Percentiles rank a stretch among this genome's conserved stretches.
These are phyloP conservation scores for Neodidymelliopsis sp. DNA, from an alignment of 2,329 filamentous ascomycete genomes.

Conservation along the genomic window DNA sequence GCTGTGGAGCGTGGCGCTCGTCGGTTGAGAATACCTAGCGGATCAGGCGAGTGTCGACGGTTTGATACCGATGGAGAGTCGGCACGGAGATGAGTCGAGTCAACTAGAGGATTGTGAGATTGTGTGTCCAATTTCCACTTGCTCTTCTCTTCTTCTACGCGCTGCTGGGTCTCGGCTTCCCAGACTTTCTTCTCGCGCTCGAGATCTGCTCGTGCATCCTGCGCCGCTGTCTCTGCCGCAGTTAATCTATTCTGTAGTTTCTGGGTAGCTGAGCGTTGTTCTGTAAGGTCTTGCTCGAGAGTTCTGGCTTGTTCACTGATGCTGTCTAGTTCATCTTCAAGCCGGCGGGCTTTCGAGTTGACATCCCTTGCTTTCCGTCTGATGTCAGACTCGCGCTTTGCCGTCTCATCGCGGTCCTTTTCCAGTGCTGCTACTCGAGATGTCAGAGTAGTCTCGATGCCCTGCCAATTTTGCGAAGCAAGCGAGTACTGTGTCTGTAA, in stretches of 20 bases:
- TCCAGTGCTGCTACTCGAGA: slow-evolving; percentile 80
- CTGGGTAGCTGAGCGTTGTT: slow-evolving; percentile 66
- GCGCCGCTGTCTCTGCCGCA: slow-evolving; percentile 68
- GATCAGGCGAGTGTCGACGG: slow-evolving; percentile 52
- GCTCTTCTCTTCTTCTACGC: slow-evolving; percentile 69
- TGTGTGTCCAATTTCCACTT: slow-evolving; percentile 63
- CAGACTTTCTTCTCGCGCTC: slow-evolving; percentile 66
- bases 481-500: slow-evolving; percentile 94
- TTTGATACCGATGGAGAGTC: slow-evolving; percentile 49
- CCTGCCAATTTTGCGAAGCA: slow-evolving; percentile 97
- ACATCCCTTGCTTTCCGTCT: slow-evolving; percentile 88
- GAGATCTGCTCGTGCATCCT: slow-evolving; percentile 64
- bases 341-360: slow-evolving; percentile 70
- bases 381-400: slow-evolving; percentile 83
- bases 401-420: slow-evolving; percentile 87
- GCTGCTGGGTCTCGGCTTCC: slow-evolving; percentile 65
- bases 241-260: slow-evolving; percentile 70
- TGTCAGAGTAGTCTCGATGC: slow-evolving; percentile 86
- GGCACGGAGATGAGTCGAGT: slow-evolving; percentile 42
- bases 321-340: slow-evolving; percentile 85
- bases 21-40: slow-evolving; percentile 40
- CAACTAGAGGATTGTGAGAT: slow-evolving; percentile 36
- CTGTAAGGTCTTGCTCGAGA: slow-evolving; percentile 69
- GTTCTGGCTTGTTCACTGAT: slow-evolving; percentile 69
- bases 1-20: slow-evolving; percentile 45